Conservation (phyloP, 2,329 filamentous ascomycete genomes). For the Iodosphaeria phyllophila region DNA sequence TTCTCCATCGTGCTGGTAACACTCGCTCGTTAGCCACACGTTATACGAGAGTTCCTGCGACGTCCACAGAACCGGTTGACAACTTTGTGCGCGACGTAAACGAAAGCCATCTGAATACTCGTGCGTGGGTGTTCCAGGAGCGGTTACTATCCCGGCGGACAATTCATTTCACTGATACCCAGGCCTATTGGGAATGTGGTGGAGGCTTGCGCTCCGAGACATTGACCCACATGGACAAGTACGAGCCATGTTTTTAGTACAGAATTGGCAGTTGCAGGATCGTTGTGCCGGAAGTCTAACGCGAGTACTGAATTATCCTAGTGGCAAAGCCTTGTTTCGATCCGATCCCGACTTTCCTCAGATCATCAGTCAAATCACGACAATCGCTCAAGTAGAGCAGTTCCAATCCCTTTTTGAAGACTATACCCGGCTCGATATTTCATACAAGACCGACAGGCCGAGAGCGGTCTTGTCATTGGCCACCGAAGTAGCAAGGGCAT, state of each 20-base stretch:
- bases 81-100: background rate
- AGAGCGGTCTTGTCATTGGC: background rate
- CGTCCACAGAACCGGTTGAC: background rate
- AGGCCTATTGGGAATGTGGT: constrained; percentile 1
- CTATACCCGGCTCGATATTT: background rate
- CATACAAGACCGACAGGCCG: background rate
- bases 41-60: background rate
- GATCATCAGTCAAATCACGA: background rate
- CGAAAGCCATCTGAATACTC: background rate
- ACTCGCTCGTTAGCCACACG: background rate
- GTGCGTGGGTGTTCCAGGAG: background rate
- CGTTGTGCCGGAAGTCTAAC: background rate
- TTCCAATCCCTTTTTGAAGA: background rate
- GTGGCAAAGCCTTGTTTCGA: background rate
- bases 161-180: background rate
- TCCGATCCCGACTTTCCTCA: background rate
- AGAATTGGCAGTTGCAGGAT: background rate
- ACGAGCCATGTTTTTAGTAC: background rate
- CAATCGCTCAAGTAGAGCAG: background rate
- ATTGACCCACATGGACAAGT: background rate
- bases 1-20: no score
- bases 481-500: background rate
- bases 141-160: background rate
- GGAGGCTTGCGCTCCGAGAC: background rate
- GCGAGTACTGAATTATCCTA: background rate